Evolutionary conservation across 2,329 filamentous ascomycete genomes (phyloP), one percentile per base, ranked within the genome.

Genomic region (Penicillium sp.): DNA sequence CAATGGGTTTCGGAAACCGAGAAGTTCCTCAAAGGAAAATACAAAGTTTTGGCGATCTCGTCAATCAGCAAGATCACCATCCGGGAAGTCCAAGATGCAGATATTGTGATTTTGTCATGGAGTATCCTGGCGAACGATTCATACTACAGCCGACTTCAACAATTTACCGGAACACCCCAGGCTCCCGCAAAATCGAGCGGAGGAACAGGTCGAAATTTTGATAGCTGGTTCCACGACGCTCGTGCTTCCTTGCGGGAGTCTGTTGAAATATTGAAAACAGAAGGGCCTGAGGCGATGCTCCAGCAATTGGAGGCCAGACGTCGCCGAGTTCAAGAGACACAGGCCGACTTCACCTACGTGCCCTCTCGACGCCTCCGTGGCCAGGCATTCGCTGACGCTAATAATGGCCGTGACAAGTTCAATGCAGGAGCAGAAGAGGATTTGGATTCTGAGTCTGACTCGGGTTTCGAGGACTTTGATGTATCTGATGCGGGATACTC

Each of bases 1-100:
- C 86, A 89, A 64, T 89, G 86, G 86, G 63, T 66, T 9, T 65
- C 69, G 0, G 85, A 89, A 59, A 78, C 84, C 14, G 46, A 62
- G 2, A 81, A 81, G 49, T 85, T 82, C 63, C 66, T 83, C 3
- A 74, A 70, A 4, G 59, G 53, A 0, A 68, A 67, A 6, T 79
- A 78, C 62, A 72, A 71, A 2, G 70, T 86, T 3, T 44, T 84
- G 1, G 58, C 76, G 1, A 75, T 86, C 13, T 18, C 31, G 0
- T 46, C 40, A 7, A 68, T 87, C 2, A 64, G 68, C n/a, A 68
- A 67, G 1, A 64, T 73, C 6, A 78, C 69, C 0, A 73, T 85
- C 24, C 53, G 70, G 1, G 66, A 80, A 9, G 72, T 88, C 4
- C 62, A 72, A 47, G 58, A 73, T 1, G 81, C 82, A 2, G 77